phyloP scores from a whole-genome alignment of 345 rosid genomes.

The Salix purpurea region DNA sequence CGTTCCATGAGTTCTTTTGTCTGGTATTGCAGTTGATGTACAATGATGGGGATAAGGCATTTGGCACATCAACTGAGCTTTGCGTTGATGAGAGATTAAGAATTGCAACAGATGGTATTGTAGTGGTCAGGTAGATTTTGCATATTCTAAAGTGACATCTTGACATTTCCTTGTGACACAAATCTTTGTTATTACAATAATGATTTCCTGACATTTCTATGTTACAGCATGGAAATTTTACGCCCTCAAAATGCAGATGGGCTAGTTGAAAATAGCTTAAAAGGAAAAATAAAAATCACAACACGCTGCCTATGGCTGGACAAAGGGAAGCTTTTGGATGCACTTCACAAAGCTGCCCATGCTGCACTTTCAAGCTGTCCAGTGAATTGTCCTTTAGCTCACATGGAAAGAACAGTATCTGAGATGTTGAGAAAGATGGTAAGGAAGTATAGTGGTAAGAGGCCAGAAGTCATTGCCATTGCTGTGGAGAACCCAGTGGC shows the following conservation, averaged over 20 bases:
- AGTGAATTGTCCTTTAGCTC: constrained; percentile 73
- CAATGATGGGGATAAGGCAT: constrained; percentile 95
- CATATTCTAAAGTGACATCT: constrained; percentile 1
- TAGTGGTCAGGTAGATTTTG: constrained; percentile 69
- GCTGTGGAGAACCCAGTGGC: constrained; percentile 78
- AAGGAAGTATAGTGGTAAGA: constrained; percentile 87
- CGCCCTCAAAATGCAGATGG: constrained; percentile 57
- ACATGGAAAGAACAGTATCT: constrained; percentile 85
- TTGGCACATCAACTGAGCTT: constrained; percentile 89
- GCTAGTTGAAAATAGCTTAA: constrained; percentile 43
- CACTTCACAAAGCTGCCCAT: constrained; percentile 87
- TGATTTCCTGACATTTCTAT: constrained; percentile 18
- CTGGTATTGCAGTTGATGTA: constrained; percentile 79
- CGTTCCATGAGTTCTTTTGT: constrained; percentile 13
- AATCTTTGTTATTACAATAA: not conserved
- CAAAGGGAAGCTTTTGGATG: constrained; percentile 88
- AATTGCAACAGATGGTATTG: constrained; percentile 91
- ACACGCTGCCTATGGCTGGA: constrained; percentile 98
- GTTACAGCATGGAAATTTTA: constrained; percentile 80
- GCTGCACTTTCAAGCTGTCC: constrained; percentile 92
- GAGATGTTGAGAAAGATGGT: constrained; percentile 89
- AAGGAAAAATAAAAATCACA: constrained; percentile 89
- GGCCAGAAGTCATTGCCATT: constrained; percentile 86
- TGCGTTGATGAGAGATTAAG: constrained; percentile 88
- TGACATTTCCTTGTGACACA: not conserved